Conservation (phyloP, 2,329 filamentous ascomycete species). For the Calonectria montana region DNA sequence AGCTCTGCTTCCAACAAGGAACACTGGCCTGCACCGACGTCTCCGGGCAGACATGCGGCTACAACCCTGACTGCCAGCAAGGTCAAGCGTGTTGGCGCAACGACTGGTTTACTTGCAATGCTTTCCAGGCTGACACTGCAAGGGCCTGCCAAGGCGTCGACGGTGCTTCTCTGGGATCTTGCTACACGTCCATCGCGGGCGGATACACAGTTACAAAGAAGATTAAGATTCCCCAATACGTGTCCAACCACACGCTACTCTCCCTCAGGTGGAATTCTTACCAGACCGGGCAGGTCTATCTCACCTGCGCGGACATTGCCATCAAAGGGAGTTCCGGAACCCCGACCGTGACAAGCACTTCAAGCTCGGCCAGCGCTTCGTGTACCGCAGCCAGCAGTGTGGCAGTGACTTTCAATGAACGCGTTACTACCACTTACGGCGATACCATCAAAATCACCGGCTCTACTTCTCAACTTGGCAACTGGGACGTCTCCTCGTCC, state of each 20-base stretch:
- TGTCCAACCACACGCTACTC: slow-evolving; percentile 61
- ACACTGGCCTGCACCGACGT: slow-evolving; percentile 62
- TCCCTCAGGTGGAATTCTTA: slow-evolving; percentile 60
- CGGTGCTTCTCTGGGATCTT: slow-evolving; percentile 54
- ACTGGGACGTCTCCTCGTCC: slow-evolving; percentile 56
- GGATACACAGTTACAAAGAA: slow-evolving; percentile 64
- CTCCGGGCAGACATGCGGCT: slow-evolving; percentile 59
- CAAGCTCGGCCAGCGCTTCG: slow-evolving; percentile 34
- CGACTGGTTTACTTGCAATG: slow-evolving; percentile 67
- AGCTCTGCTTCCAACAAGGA: slow-evolving; percentile 63
- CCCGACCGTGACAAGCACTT: slow-evolving; percentile 25
- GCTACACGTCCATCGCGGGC: slow-evolving; percentile 63
- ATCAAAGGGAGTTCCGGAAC: slow-evolving; percentile 42
- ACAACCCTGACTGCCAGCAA: slow-evolving; percentile 58
- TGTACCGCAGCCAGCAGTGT: slow-evolving; percentile 32
- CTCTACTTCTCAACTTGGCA: slow-evolving; percentile 59
- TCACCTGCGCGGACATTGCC: slow-evolving; percentile 64
- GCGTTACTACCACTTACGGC: slow-evolving; percentile 57
- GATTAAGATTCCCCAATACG: slow-evolving; percentile 60
- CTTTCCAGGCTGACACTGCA: slow-evolving; percentile 48
- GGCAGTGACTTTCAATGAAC: slow-evolving; percentile 56
- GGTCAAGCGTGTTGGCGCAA: slow-evolving; percentile 60
- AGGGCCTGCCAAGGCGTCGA: slow-evolving; percentile 60
- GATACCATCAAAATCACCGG: slow-evolving; percentile 62
- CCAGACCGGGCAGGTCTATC: slow-evolving; percentile 56